Conservation (phyloP, 2,329 filamentous ascomycete genomes). For the Leptosphaerulina australis region DNA sequence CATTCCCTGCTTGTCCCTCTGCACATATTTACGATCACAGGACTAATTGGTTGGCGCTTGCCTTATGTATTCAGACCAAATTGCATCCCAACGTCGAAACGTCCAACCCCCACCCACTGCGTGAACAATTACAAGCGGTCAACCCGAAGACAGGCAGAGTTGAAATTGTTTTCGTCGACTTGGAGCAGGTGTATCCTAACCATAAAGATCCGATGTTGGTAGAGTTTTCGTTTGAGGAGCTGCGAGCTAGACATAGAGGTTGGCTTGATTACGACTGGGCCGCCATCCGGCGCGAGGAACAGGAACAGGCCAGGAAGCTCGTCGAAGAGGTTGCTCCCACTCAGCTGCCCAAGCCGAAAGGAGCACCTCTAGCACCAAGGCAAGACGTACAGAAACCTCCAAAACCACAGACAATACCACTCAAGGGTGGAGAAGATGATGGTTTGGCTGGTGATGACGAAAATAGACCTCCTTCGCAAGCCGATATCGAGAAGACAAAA, state of each 20-base stretch:
- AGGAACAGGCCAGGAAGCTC: slow-evolving; percentile 34
- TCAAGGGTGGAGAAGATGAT: slow-evolving; percentile 46
- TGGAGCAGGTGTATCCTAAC: slow-evolving; percentile 84
- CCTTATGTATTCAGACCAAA: slow-evolving; percentile 59
- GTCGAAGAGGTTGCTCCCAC: slow-evolving; percentile 25
- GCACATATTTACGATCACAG: slow-evolving; percentile 59
- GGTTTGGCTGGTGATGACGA: slow-evolving; percentile 51
- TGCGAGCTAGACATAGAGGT: slow-evolving; percentile 78
- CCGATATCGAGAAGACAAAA: slow-evolving; percentile 65
- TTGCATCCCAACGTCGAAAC: slow-evolving; percentile 45
- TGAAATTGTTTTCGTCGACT: slow-evolving; percentile 85
- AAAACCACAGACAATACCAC: slow-evolving; percentile 37
- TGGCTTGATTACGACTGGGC: slow-evolving; percentile 64
- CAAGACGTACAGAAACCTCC: slow-evolving; percentile 19
- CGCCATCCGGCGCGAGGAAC: slow-evolving; percentile 40
- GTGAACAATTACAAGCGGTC: slow-evolving; percentile 77
- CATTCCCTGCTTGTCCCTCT: slow-evolving; percentile 44
- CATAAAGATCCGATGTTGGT: slow-evolving; percentile 68
- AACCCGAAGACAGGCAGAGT: slow-evolving; percentile 82
- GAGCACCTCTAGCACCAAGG: slow-evolving; percentile 8
- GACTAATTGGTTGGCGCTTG: slow-evolving; percentile 78
- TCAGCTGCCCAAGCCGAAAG: slow-evolving; percentile 19
- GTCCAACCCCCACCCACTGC: slow-evolving; percentile 66
- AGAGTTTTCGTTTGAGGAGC: slow-evolving; percentile 90
- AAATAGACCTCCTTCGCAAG: slow-evolving; percentile 53